phyloP scores from a whole-genome alignment of 2,329 filamentous ascomycete species.

The Trichoderma koningii region DNA sequence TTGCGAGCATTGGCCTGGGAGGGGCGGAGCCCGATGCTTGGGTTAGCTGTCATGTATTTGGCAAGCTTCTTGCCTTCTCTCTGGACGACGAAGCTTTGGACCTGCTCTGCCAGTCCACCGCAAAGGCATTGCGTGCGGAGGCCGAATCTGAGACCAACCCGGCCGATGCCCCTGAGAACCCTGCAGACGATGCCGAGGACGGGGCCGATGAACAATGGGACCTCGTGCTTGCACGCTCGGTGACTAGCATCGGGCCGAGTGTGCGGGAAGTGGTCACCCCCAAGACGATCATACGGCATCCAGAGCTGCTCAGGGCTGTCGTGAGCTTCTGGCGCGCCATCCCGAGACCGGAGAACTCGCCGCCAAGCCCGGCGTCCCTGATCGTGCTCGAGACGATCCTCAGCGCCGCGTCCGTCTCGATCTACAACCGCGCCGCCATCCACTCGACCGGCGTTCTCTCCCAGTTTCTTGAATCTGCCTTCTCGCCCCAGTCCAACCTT shows the following conservation, averaged over 20 bases:
- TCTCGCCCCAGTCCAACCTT: constrained; percentile 54
- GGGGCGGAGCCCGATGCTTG: constrained; percentile 67
- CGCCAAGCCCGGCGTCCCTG: constrained; percentile 58
- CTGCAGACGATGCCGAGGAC: constrained; percentile 37
- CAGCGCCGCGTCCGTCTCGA: constrained; percentile 60
- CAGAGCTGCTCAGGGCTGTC: constrained; percentile 64
- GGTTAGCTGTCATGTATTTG: constrained; percentile 74
- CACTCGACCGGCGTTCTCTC: constrained; percentile 72
- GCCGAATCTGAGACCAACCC: constrained; percentile 30
- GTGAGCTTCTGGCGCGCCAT: constrained; percentile 66
- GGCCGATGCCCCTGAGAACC: constrained; percentile 25
- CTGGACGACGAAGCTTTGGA: constrained; percentile 76
- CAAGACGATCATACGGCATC: constrained; percentile 57
- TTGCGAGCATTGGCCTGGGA: constrained; percentile 67
- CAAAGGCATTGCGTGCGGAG: constrained; percentile 41
- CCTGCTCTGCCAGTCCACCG: constrained; percentile 62
- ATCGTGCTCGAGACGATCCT: constrained; percentile 66
- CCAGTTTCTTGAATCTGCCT: constrained; percentile 64
- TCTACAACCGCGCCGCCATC: constrained; percentile 69
- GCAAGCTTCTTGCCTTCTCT: constrained; percentile 77
- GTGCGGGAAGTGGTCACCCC: constrained; percentile 54
- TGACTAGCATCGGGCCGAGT: constrained; percentile 42
- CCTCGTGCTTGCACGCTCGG: constrained; percentile 42
- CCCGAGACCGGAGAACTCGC: constrained; percentile 48
- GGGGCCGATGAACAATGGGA: constrained; percentile 44